Base-by-base conservation (phyloP, 306 rosid genomes). In the Quercus mongolica region DNA sequence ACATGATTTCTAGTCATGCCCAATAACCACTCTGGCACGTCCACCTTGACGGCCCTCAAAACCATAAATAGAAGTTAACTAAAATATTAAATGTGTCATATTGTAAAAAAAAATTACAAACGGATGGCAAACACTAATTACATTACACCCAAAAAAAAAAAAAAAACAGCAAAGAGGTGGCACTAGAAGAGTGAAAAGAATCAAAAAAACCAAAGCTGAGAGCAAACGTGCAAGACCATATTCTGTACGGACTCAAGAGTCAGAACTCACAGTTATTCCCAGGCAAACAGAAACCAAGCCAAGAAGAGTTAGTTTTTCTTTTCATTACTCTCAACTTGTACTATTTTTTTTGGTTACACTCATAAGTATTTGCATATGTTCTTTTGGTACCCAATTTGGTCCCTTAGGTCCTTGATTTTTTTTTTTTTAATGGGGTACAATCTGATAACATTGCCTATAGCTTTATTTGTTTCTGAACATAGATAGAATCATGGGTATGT, bases 1-100 rank as follows among this genome's bases (percentile, higher is more conserved):
- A 85, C 91, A 84, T 85, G 90, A 87, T 90, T 90, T 90, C 90
- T 86, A 90, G 94, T 87, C 90, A 82, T 86, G 90, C 90, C 91
- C 87, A 87, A 86, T 86, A 87, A 89, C 93, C 91, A 87, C 88
- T 89, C 90, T 84, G 88, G 93, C 93, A 82, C 88, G 85, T 86
- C 86, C 90, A 89, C 94, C 0, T 6, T 35, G 54, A 38, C 1
- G 46, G 54, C 54, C 54, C 4, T 1, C 17, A 5, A 3, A 38
- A 35, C 3, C 0, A 7, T 7, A 38, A 38, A 38, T 2, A 8
- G 0, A 0, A 0, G 0, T 38, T 7, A 0, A 8, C 1, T 2
- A 8, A 41, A 7, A 0, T 5, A 61, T 5, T 12, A 23, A 10
- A 4, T 20, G 30, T 3, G 12, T 4, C 5, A 3, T 15, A 30